These are phyloP conservation scores for Mycosphaerella arachidis DNA, from an alignment of 2,329 filamentous ascomycete species.

Conservation along the genomic window DNA sequence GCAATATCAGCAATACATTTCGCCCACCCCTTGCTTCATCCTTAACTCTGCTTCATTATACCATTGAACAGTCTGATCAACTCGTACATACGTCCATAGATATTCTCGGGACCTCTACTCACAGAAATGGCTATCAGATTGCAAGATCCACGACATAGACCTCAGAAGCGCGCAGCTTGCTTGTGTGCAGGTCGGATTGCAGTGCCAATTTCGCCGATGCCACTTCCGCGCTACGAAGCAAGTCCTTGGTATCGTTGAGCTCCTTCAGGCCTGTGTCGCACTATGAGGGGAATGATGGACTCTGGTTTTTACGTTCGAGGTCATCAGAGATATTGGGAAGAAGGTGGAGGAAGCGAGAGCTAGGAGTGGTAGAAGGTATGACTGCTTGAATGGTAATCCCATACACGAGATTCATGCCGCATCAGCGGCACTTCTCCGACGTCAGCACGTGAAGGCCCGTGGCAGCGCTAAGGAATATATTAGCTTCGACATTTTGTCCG, in stretches of 20 bases:
- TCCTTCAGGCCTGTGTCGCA: not conserved
- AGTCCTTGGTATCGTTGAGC: not conserved
- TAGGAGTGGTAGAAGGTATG: not conserved
- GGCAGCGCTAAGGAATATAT: not conserved
- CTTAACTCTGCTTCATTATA: too few species aligned
- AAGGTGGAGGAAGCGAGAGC: not conserved
- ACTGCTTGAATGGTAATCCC: not conserved
- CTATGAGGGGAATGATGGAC: not conserved
- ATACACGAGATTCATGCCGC: too few species aligned
- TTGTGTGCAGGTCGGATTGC: not conserved
- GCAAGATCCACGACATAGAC: too few species aligned
- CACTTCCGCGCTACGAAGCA: not conserved
- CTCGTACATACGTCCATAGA: too few species aligned
- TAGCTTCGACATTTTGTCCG: not conserved
- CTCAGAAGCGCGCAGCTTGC: too few species aligned
- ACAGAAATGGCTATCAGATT: too few species aligned
- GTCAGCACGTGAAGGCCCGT: not conserved
- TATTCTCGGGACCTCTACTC: too few species aligned
- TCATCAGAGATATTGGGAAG: not conserved
- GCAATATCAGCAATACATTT: too few species aligned
- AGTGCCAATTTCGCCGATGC: not conserved
- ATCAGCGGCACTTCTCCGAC: not conserved
- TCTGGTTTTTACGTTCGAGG: not conserved
- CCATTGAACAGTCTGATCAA: too few species aligned
- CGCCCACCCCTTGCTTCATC: too few species aligned